Evolutionary conservation across 192 early-diverging fungal genomes (phyloP).

Genomic region (Podila epicladia): DNA sequence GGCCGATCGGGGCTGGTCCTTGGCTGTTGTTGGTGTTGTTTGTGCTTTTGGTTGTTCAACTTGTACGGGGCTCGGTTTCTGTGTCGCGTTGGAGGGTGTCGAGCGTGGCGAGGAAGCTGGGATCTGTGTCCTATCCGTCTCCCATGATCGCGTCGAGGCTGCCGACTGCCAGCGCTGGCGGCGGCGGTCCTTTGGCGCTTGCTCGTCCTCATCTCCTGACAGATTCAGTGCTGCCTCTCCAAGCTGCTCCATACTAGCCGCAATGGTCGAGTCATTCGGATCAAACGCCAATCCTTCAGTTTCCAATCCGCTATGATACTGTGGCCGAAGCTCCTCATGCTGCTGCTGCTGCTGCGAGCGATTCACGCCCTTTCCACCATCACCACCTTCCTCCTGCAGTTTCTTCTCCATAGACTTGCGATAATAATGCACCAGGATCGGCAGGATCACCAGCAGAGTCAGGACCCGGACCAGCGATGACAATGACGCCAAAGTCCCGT

Average conservation of each 20-base stretch:
- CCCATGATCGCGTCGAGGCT: conserved; percentile 6
- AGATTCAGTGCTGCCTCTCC: conserved; percentile 27
- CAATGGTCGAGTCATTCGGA: conserved; percentile 11
- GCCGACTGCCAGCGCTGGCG: conserved; percentile 30
- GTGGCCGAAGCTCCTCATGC: background rate
- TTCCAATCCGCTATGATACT: background rate
- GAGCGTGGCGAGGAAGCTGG: background rate
- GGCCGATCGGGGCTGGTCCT: background rate
- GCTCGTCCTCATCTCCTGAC: conserved; percentile 26
- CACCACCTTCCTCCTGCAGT: background rate
- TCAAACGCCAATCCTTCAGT: background rate
- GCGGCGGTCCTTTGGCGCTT: conserved; percentile 12
- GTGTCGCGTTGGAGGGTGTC: background rate
- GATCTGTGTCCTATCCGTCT: conserved; percentile 7
- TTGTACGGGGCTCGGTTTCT: background rate
- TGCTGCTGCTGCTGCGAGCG: conserved; percentile 1
- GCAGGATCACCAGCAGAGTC: conserved; percentile 44
- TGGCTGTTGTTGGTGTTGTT: background rate
- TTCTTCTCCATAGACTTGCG: conserved; percentile 10
- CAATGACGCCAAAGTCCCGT: conserved; percentile 47
- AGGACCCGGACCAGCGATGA: conserved; percentile 26
- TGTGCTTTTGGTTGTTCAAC: too few species aligned
- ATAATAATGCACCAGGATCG: conserved; percentile 40
- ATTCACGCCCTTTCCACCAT: conserved; percentile 6
- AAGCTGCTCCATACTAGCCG: conserved; percentile 38